Conservation (phyloP, 2,329 filamentous ascomycete genomes). For the Plectosphaerella plurivora region DNA sequence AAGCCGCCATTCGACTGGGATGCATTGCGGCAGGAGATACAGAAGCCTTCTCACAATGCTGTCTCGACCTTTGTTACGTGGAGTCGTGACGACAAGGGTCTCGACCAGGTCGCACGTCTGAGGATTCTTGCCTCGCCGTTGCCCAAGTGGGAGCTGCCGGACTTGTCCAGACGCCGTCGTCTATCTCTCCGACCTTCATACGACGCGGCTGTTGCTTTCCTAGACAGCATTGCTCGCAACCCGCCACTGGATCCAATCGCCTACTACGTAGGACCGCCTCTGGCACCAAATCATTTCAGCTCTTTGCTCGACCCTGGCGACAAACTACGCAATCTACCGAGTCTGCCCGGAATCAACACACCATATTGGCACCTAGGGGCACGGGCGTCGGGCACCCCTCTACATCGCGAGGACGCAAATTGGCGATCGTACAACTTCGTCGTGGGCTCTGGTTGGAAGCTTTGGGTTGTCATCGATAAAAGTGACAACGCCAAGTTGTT, state of each 20-base stretch:
- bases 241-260: not conserved
- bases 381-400: not conserved
- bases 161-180: not conserved
- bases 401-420: not conserved
- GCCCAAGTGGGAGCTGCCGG: not conserved
- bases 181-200: not conserved
- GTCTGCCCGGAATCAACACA: not conserved
- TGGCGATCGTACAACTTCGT: conserved; percentile 1
- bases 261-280: conserved; percentile 1
- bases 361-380: not conserved
- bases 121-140: not conserved
- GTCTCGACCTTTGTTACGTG: not conserved
- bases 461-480: not conserved
- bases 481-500: not conserved
- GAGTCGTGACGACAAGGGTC: too few species aligned
- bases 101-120: not conserved
- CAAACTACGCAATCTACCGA: not conserved
- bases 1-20: not conserved
- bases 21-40: not conserved
- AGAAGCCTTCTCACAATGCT: too few species aligned
- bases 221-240: not conserved
- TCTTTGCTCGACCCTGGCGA: conserved; percentile 1
- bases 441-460: not conserved
- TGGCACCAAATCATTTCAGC: not conserved
- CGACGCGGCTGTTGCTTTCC: not conserved